Conservation (phyloP, 2,329 filamentous ascomycete species). For the Thelonectria blattea region DNA sequence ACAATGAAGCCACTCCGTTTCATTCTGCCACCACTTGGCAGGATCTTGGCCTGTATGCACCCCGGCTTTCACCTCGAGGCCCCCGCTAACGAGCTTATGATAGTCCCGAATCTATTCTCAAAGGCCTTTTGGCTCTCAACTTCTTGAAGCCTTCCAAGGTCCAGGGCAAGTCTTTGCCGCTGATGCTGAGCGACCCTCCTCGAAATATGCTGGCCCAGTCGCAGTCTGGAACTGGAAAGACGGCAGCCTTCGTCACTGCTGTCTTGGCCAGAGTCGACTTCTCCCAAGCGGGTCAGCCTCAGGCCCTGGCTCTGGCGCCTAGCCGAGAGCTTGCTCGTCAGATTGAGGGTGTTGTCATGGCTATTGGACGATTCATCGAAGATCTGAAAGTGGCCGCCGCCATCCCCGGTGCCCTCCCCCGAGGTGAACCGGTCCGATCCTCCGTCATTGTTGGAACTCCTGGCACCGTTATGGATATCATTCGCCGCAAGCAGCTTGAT, state of each 20-base stretch:
- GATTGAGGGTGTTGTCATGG: conserved; percentile 82
- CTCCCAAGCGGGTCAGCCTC: conserved; percentile 69
- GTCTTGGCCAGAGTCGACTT: conserved; percentile 87
- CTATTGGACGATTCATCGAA: conserved; percentile 84
- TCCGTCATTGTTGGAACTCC: conserved; percentile 92
- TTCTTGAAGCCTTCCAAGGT: conserved; percentile 98
- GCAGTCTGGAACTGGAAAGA: conserved; percentile 99
- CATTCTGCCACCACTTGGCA: conserved; percentile 86
- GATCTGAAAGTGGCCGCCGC: conserved; percentile 79
- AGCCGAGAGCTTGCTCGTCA: conserved; percentile 94
- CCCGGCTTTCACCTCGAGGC: background rate
- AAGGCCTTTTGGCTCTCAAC: conserved; percentile 79
- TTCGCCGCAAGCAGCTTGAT: conserved; percentile 78
- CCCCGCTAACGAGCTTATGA: conserved; percentile 13
- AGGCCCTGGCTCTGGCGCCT: conserved; percentile 88
- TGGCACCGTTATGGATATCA: conserved; percentile 87
- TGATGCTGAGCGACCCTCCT: conserved; percentile 86
- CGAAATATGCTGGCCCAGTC: conserved; percentile 97
- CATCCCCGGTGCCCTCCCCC: conserved; percentile 77
- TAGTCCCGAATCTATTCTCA: conserved; percentile 65
- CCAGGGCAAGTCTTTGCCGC: conserved; percentile 89
- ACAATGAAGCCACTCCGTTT: conserved; percentile 84
- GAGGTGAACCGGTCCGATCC: conserved; percentile 71
- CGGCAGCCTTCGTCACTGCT: conserved; percentile 92
- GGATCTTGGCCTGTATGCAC: conserved; percentile 77